Conservation (phyloP, 441 rosid species). For the Gossypium trilobum region DNA sequence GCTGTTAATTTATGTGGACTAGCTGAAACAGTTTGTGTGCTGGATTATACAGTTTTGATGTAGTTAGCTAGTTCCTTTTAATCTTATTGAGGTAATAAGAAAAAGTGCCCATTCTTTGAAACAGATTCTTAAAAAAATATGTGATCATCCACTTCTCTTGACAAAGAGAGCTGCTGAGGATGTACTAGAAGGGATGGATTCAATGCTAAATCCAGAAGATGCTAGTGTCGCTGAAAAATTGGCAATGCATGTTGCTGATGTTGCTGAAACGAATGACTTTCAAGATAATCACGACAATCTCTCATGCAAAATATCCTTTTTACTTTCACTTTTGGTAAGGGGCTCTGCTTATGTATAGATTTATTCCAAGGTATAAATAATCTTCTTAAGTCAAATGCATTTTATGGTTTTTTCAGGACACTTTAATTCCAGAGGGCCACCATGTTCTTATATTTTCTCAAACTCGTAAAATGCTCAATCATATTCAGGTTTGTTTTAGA, state of each 20-base stretch:
- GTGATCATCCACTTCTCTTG: conserved; percentile 92
- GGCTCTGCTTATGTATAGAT: conserved; percentile 13
- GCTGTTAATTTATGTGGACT: not conserved
- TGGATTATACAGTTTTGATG: not conserved
- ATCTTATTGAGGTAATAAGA: not conserved
- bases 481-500: conserved; percentile 62
- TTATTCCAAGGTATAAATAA: conserved; percentile 10
- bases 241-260: conserved; percentile 85
- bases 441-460: conserved; percentile 92
- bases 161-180: conserved; percentile 98
- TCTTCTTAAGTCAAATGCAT: conserved; percentile 13
- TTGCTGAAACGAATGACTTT: conserved; percentile 59
- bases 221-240: conserved; percentile 72
- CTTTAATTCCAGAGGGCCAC: conserved; percentile 78
- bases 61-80: not conserved
- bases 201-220: conserved; percentile 66
- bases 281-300: conserved; percentile 63
- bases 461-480: conserved; percentile 93
- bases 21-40: conserved; percentile 1
- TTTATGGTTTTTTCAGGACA: conserved; percentile 38
- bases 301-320: conserved; percentile 90
- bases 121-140: conserved; percentile 95
- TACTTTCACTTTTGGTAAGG: conserved; percentile 74
- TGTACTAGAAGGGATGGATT: conserved; percentile 85
- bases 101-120: conserved; percentile 17